Evolutionary conservation across 768 basidiomycete species (phyloP).

Genomic region (Pulveroboletus frians): DNA sequence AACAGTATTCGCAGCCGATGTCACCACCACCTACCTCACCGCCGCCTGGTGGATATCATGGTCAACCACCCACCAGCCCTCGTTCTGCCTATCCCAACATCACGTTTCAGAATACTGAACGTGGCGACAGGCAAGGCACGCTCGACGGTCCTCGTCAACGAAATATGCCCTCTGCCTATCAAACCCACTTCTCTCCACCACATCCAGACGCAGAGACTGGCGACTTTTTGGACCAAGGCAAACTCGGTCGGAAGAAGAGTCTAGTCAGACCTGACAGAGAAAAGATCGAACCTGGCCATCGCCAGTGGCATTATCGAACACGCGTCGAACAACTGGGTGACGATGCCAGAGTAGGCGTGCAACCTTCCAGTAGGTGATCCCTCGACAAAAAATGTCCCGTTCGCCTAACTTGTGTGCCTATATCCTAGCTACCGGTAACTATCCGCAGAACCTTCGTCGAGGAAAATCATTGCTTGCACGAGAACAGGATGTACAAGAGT

Average conservation of each 20-base stretch:
- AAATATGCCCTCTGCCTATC: slow-evolving; percentile 41
- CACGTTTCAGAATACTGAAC: slow-evolving; percentile 65
- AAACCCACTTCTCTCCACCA: slow-evolving; percentile 41
- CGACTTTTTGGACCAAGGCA: slow-evolving; percentile 42
- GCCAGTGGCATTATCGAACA: slow-evolving; percentile 90
- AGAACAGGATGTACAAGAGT: slow-evolving; percentile 88
- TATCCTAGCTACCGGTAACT: slow-evolving; percentile 68
- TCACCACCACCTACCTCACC: slow-evolving; percentile 19
- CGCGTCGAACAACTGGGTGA: slow-evolving; percentile 77
- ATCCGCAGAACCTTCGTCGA: slow-evolving; percentile 63
- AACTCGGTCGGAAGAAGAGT: slow-evolving; percentile 80
- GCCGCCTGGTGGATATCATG: slow-evolving; percentile 12
- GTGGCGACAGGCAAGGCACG: slow-evolving; percentile 58
- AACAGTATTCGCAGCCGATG: slow-evolving; percentile 17
- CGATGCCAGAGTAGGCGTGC: slow-evolving; percentile 64
- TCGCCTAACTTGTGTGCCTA: slow-evolving; percentile 4
- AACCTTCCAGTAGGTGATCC: slow-evolving; percentile 70
- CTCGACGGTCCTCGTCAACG: slow-evolving; percentile 54
- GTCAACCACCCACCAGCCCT: slow-evolving; percentile 15
- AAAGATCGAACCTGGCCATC: slow-evolving; percentile 91
- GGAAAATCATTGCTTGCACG: slow-evolving; percentile 87
- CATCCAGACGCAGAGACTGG: slow-evolving; percentile 29
- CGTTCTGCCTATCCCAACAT: slow-evolving; percentile 40
- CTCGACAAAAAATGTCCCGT: not conserved
- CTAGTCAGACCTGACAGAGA: slow-evolving; percentile 90